Conservation (phyloP, 345 rosid genomes). For the Moringa oleifera region DNA sequence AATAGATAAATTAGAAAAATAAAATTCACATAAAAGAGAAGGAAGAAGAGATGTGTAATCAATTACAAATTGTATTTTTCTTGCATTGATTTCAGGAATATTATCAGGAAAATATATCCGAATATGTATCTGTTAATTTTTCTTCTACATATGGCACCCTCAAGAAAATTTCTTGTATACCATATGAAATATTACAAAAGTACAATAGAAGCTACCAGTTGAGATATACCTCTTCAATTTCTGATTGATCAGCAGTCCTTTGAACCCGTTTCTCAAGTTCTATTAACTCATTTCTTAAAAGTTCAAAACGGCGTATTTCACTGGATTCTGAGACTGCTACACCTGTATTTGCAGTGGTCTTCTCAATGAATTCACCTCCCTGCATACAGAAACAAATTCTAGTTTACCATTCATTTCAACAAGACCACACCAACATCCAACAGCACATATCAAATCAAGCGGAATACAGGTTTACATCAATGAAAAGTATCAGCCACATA, state of each 20-base stretch:
- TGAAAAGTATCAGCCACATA: neutral
- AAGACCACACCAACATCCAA: constrained; percentile 6
- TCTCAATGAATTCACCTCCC: constrained; percentile 42
- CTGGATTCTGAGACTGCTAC: constrained; percentile 40
- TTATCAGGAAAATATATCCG: no score
- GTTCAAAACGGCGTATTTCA: constrained; percentile 76
- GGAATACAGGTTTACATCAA: no score
- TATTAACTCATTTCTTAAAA: constrained; percentile 77
- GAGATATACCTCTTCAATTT: constrained; percentile 55
- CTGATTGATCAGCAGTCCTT: constrained; percentile 61
- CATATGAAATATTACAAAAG: constrained; percentile 2
- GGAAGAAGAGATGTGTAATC: neutral
- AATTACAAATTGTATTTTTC: neutral
- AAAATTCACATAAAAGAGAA: neutral
- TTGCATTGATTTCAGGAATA: no score
- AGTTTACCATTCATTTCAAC: constrained; percentile 10
- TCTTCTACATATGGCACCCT: constrained; percentile 1
- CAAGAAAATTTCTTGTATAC: neutral
- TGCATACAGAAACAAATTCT: constrained; percentile 28
- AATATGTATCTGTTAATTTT: neutral
- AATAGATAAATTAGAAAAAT: no score
- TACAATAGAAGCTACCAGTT: constrained; percentile 7
- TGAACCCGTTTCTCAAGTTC: constrained; percentile 92
- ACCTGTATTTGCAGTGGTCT: constrained; percentile 28
- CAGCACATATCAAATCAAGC: no score